Base-by-base conservation (phyloP, 768 basidiomycete genomes). In the Amylocystis lapponica region DNA sequence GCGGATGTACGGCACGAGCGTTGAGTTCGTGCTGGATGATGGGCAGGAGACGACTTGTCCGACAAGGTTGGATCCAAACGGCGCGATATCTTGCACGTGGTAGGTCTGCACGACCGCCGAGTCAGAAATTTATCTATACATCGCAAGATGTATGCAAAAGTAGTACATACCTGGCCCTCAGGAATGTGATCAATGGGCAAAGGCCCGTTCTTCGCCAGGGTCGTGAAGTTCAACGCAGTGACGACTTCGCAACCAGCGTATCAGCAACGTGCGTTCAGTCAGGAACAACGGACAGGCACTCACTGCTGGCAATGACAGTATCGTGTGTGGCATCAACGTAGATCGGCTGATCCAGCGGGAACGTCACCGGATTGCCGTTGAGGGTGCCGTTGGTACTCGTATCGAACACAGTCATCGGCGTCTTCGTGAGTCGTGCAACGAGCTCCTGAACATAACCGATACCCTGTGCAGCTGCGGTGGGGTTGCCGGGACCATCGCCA, bases 321-420 rank as follows among this genome's bases (percentile, higher is more conserved):
- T 76, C 75, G 49, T 76, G 75, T 13, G 54, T 60, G 5, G 67
- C 68, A 30, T 75, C 74, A 27, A 71, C 70, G 36, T 66, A 75
- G 39, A 76, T 61, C 31, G 62, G 57, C 43, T 65, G 61, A 21
- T 62, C 43, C 19, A 67, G 52, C 20, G 65, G 65, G 58, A 67
- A 66, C 10, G 57, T 64, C 32, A 59, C 51, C 29, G 57, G 52
- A 44, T 38, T 71, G 36, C 66, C 55, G 46, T 75, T 69, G 36
- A 75, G 61, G 3, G 72, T 70, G 20, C 62, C 55, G 54, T 79
- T 79, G 20, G 68, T 67, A 1, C 67, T 66, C 21, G 74, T 70
- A 49, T 72, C 67, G 55, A 63, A 64, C 12, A 54, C 51, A 12
- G 56, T 49, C 27, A 70, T 57, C 3, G 60, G 65, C 7, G 61